Base-by-base conservation (phyloP, 2,329 filamentous ascomycete species). In the Paracoccidioides brasiliensis region DNA sequence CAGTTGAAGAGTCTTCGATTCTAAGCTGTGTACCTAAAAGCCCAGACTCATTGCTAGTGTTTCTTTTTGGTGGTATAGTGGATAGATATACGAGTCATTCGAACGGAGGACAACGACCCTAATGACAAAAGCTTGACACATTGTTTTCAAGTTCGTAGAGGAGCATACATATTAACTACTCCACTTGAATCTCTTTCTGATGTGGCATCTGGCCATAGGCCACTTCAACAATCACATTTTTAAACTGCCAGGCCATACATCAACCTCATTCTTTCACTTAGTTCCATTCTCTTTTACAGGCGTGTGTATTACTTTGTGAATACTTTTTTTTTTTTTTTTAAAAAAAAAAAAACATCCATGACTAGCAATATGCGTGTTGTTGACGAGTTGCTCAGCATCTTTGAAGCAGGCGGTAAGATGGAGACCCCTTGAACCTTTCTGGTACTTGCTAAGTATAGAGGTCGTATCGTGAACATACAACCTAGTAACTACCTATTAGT, bases 301-400 rank as follows among this genome's bases (percentile, higher is more conserved):
- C 28, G 10, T 52, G 49, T 41, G 49, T 52, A 33, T 52, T 41
- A 14, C 49, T 52, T 40, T 33, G 14, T 52, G 49, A 52, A 40
- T 38, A 41, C n/a, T n/a, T n/a, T n/a, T n/a, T n/a, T n/a, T n/a
- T n/a, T n/a, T n/a, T n/a, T n/a, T n/a, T n/a, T n/a, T n/a, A n/a
- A n/a, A n/a, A n/a, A n/a, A n/a, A n/a, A n/a, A n/a, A n/a, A n/a
- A n/a, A n/a, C 38, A 52, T 32, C 49, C 49, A 41, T 52, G 49
- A 41, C 49, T 40, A 52, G 49, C 49, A 33, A 52, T 52, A 52
- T 52, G 33, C 49, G 49, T 52, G 49, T 41, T 41, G 33, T 41
- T 52, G 48, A 32, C 6, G 32, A 51, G 32, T 41, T 51, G 48
- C 48, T 51, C 48, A 14, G 48, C 48, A 37, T 51, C 22, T 38